Conservation (phyloP, 2,329 filamentous ascomycete species). For the Fusarium sambucinum region DNA sequence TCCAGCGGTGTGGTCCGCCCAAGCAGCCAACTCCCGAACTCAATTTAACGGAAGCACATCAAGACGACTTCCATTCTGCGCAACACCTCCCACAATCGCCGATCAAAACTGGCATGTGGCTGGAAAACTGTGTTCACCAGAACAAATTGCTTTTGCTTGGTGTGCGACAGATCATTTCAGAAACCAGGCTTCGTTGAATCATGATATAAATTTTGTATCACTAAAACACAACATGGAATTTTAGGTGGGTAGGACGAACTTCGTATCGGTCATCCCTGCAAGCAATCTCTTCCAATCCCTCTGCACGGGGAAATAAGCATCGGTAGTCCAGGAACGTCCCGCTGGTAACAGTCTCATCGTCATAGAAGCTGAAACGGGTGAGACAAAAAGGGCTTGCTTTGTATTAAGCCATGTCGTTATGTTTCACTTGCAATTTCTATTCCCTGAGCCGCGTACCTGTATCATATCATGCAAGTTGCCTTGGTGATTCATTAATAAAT, state of each 20-base stretch:
- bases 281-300: constrained; percentile 6
- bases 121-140: neutral
- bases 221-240: neutral
- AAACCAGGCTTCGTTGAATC: constrained; percentile 14
- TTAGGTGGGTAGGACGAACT: neutral
- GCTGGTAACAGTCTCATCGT: constrained; percentile 19
- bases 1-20: neutral
- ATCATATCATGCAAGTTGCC: constrained; percentile 2
- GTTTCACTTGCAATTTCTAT: constrained; percentile 22
- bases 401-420: constrained; percentile 3
- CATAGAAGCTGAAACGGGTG: constrained; percentile 19
- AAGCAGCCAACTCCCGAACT: neutral
- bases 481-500: constrained; percentile 9
- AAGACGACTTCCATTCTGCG: neutral
- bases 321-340: constrained; percentile 6
- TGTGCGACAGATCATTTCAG: constrained; percentile 14
- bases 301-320: constrained; percentile 18
- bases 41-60: neutral
- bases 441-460: constrained; percentile 8
- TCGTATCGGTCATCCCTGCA: constrained; percentile 17
- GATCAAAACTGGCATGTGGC: constrained; percentile 8
- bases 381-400: constrained; percentile 8
- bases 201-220: constrained; percentile 7
- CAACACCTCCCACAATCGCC: neutral
- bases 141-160: constrained; percentile 13